Evolutionary conservation across 352 stramenopile species (phyloP).

Genomic region (Pythium grandisporangium): DNA sequence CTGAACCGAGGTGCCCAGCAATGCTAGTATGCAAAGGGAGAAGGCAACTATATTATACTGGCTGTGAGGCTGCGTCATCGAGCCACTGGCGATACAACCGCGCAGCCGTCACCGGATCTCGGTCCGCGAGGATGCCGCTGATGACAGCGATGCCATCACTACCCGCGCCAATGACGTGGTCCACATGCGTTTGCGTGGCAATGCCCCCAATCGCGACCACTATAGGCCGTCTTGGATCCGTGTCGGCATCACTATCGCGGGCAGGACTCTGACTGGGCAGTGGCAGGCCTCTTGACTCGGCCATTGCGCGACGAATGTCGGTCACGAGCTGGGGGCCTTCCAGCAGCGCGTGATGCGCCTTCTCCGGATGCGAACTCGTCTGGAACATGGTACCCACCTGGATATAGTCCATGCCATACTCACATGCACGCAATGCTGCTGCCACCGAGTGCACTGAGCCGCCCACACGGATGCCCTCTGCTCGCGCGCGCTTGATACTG

Average conservation of each 20-base stretch:
- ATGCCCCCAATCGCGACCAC: conserved; percentile 40
- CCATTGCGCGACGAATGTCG: conserved; percentile 6
- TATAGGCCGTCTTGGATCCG: neutral
- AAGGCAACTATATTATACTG: no score
- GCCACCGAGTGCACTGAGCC: conserved; percentile 33
- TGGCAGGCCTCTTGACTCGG: no score
- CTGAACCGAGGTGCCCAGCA: no score
- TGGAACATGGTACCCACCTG: conserved; percentile 54
- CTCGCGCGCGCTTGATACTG: neutral
- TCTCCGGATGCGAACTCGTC: conserved; percentile 39
- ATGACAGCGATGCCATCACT: conserved; percentile 35
- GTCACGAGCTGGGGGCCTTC: conserved; percentile 28
- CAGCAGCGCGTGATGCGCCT: conserved; percentile 18
- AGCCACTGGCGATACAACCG: conserved; percentile 10
- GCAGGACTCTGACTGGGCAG: no score
- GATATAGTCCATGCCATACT: conserved; percentile 24
- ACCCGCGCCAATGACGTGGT: conserved; percentile 17
- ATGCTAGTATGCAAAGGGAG: no score
- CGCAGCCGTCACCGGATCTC: conserved; percentile 10
- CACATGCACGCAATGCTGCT: conserved; percentile 11
- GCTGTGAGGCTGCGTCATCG: no score
- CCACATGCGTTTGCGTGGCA: conserved; percentile 13
- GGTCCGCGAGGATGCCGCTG: conserved; percentile 20
- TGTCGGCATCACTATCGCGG: neutral
- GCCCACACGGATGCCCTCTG: conserved; percentile 10